These are phyloP conservation scores for Pleurotus eryngii DNA, from an alignment of 768 basidiomycete species.

Conservation along the genomic window DNA sequence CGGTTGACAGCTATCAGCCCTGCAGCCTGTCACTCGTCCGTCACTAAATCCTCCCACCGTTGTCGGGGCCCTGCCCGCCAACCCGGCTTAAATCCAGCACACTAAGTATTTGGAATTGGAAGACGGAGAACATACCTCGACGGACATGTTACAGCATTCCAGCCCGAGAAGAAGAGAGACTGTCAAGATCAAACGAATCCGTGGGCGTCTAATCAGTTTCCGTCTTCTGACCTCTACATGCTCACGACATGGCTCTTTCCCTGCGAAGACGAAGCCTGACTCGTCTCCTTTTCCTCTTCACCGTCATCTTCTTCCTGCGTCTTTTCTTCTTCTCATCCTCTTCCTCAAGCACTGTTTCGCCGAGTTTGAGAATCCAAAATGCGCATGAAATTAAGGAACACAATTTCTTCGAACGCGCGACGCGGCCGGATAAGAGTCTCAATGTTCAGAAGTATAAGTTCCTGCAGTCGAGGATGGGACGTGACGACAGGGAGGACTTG, in stretches of 20 bases:
- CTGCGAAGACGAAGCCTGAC: constrained; percentile 50
- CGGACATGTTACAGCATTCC: too few relatives aligned
- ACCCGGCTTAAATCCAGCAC: too few relatives aligned
- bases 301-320: constrained; percentile 32
- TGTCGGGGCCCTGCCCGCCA: too few relatives aligned
- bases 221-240: not conserved
- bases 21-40: too few relatives aligned
- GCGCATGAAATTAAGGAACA: constrained; percentile 44
- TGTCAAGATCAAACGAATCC: not conserved
- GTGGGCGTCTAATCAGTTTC: not conserved
- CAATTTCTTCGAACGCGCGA: constrained; percentile 54
- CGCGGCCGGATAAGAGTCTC: constrained; percentile 66
- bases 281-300: constrained; percentile 35
- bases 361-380: constrained; percentile 18
- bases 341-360: constrained; percentile 15
- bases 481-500: constrained; percentile 82
- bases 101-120: too few relatives aligned
- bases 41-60: too few relatives aligned
- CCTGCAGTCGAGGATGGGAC: constrained; percentile 82
- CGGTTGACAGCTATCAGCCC: too few relatives aligned
- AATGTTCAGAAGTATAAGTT: constrained; percentile 90
- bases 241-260: constrained; percentile 33
- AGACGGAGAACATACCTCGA: too few relatives aligned
- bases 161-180: too few relatives aligned
- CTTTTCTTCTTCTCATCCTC: constrained; percentile 34